Base-by-base conservation (phyloP, 2,329 filamentous ascomycete species). In the Phyllosticta citribraziliensis region DNA sequence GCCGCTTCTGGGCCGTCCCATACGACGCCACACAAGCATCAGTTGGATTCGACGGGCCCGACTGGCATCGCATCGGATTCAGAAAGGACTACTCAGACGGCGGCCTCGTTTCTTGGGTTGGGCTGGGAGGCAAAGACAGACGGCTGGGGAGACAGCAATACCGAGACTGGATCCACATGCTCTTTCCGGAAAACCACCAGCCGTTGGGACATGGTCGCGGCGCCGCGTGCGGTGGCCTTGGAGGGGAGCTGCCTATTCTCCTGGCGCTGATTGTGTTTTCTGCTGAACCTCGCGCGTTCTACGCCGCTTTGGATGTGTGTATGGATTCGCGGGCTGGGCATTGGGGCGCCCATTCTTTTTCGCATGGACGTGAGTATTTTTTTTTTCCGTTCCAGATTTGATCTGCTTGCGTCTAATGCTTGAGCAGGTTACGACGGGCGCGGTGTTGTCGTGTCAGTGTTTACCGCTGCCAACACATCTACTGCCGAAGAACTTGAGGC, bases 231-330 rank as follows among this genome's bases (percentile, higher is more conserved):
- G 70, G 70, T 9, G 70, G 66, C 0, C 55, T 74, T 2, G 67
- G 54, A 12, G 72, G 72, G 5, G 71, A 74, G 2, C 57, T 74
- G 1, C 64, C 70, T 0, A 69, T 74, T 8, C 68, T 74, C 51
- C 63, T 74, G 0, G 70, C 66, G 1, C 61, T 74, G 1, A 51
- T 71, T 1, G 70, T 70, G 0, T 65, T 73, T 17, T 68, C 72
- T 0, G 67, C 67, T 20, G 12, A 27, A 2, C 52, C 25, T 3
- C 22, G 62, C 1, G 22, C 56, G 1, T 58, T 73, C 6, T 52
- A 3, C 5, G 30, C 17, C 5, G 54, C 57, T 1, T 40, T 73
- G 0, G 67, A 66, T 0, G 17, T 8, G 3, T 65, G 69, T 56
- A 69, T 72, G 35, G n/a, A 47, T n/a, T 47, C 40, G 40, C 22